Evolutionary conservation across 257 asterid genomes (phyloP), one percentile per base, ranked within the genome.

Genomic region (Gentiana dahurica): DNA sequence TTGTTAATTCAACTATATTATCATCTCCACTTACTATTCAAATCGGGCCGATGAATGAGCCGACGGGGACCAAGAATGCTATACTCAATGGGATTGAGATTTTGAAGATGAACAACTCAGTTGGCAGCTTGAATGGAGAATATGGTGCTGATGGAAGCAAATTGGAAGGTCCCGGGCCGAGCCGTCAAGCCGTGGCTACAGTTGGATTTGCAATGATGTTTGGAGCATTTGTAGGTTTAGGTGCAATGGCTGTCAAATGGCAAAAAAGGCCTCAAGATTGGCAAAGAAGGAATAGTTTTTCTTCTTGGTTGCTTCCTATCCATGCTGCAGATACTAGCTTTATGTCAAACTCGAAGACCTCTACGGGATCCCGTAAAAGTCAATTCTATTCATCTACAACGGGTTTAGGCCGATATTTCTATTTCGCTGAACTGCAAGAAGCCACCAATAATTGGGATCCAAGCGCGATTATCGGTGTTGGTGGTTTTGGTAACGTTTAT

Each of bases 131-230:
- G 4, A 70, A 70, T 1, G 67, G 55, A 10, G 5, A 41, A 12
- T 49, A 55, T 39, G 84, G 78, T 4, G 66, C 67, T 4, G 72
- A 72, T 57, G 81, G 84, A 32, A 41, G 12, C 50, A 49, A 36
- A 9, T 60, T 46, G 0, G 49, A 54, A 41, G 46, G 10, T 41
- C 46, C 46, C 0, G 56, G 63, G 46, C 58, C 77, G 2, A 51
- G 59, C 53, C 85, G 76, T 38, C 81, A 81, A 3, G 73, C 95
- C 0, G 95, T 88, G 1, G 97, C 94, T 3, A 83, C 47, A 5
- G 43, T 57, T 33, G 62, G 53, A 49, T 35, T 37, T 33, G 44
- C 55, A 2, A 15, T 54, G 36, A 63, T 53, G 61, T 39, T 60
- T 24, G 11, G 37, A 49, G 8, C 52, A 54, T 45, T 62, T 15